Base-by-base conservation (phyloP, 2,329 filamentous ascomycete species). In the Clonostachys rosea region DNA sequence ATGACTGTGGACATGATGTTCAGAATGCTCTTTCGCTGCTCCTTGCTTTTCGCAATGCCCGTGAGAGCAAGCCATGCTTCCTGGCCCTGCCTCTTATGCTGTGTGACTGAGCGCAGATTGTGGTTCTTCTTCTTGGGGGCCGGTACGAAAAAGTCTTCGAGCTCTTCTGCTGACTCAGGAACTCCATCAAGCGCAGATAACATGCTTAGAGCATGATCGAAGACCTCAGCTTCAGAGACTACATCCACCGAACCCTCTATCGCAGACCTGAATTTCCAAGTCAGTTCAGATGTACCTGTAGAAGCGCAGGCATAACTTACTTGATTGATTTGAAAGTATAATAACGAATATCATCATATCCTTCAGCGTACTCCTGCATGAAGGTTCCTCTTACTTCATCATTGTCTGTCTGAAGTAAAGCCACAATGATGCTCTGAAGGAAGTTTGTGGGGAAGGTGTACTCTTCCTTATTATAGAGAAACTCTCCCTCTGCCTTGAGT, bases 21-120 rank as follows among this genome's bases (percentile, higher is more conserved):
- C 43, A 99, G 75, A 3, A 96, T 76, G 43, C 75, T 73, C 64
- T 97, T 97, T 45, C 88, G 84, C 62, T 95, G 87, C 14, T 86
- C 79, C 52, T 84, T 83, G 43, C 76, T 80, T 44, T 91, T 75
- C 5, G 78, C 74, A 47, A 84, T 71, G 47, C 78, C 79, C 60
- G 97, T 81, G 18, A 96, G 67, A 4, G 86, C 79, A 16, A 96
- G 70, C 92, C 92, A 97, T 4, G 90, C 88, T 49, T 90, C 86
- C 62, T 96, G 91, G 1, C 87, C 89, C 55, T 84, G 81, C 59
- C 81, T 87, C 68, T 88, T 92, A 69, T 91, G 88, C 49, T 86
- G 78, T 13, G 76, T 75, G 7, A 86, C 68, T 4, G 85, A 88
- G 42, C 75, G 74, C 12, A 91, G 69, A 14, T 76, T 68, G 54